phyloP scores from a whole-genome alignment of 2,329 filamentous ascomycete species.

The Paramyrothecium sp. region DNA sequence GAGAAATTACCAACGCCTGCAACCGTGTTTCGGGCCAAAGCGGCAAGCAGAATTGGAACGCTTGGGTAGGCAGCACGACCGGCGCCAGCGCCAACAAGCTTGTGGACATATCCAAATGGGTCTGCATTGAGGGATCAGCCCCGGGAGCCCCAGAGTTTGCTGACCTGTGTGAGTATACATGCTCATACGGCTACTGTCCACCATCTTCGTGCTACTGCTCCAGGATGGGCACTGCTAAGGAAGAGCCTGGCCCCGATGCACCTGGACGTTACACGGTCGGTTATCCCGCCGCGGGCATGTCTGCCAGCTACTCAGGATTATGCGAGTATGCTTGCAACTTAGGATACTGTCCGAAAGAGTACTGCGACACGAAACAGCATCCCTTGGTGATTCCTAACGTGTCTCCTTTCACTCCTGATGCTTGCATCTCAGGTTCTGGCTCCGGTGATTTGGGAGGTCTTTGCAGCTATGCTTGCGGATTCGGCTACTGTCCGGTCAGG shows the following conservation, averaged over 20 bases:
- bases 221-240: neutral
- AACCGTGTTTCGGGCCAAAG: constrained; percentile 1
- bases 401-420: neutral
- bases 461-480: neutral
- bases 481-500: neutral
- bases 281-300: neutral
- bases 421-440: neutral
- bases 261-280: neutral
- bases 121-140: neutral
- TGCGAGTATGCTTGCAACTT: neutral
- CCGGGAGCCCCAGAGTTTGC: neutral
- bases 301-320: neutral
- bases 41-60: constrained; percentile 11
- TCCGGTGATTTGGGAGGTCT: neutral
- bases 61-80: constrained; percentile 8
- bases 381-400: neutral
- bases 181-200: neutral
- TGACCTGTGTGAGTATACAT: neutral
- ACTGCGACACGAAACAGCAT: neutral
- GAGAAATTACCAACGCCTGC: constrained; percentile 8
- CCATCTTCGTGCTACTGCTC: neutral
- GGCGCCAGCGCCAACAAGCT: neutral
- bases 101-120: neutral
- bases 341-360: neutral
- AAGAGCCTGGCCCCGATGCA: neutral